Evolutionary conservation across 805 yeast species (phyloP).

Genomic region (Ascoidea tarda): DNA sequence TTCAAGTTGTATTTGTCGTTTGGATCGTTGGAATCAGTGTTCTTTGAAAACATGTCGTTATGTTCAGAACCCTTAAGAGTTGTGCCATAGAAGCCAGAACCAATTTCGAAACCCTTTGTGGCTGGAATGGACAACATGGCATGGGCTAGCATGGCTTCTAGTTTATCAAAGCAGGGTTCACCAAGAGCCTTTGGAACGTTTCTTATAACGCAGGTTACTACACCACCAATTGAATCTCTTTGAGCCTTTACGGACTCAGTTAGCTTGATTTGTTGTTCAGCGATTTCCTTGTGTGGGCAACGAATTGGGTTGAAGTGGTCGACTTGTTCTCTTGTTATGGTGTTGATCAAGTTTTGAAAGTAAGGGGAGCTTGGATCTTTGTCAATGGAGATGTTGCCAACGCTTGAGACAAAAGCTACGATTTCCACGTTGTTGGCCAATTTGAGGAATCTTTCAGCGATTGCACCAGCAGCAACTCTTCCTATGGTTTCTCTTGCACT

Average conservation of each 20-base stretch:
- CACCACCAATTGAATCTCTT: constrained; percentile 93
- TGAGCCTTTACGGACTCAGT: constrained; percentile 79
- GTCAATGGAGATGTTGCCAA: constrained; percentile 69
- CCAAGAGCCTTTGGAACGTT: constrained; percentile 94
- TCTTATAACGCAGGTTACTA: constrained; percentile 92
- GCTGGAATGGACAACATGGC: constrained; percentile 98
- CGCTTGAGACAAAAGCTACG: constrained; percentile 92
- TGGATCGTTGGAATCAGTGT: constrained; percentile 30
- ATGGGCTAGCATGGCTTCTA: constrained; percentile 91
- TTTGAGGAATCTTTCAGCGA: constrained; percentile 82
- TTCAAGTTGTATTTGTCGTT: constrained; percentile 37
- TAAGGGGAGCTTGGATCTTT: constrained; percentile 51
- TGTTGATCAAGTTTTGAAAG: constrained; percentile 54
- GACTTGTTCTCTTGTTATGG: constrained; percentile 77
- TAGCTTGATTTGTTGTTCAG: constrained; percentile 70
- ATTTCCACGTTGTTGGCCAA: constrained; percentile 74
- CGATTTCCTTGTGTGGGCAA: constrained; percentile 70
- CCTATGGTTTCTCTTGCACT: constrained; percentile 98
- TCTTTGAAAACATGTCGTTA: constrained; percentile 72
- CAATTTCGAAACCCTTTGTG: constrained; percentile 95
- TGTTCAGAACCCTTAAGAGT: constrained; percentile 85
- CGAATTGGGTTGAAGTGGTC: constrained; percentile 84
- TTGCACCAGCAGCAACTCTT: constrained; percentile 96
- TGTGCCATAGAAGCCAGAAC: constrained; percentile 91
- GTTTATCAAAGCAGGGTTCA: constrained; percentile 93